Conservation (phyloP, 495 filamentous ascomycete genomes). For the Podospora tetraspora region DNA sequence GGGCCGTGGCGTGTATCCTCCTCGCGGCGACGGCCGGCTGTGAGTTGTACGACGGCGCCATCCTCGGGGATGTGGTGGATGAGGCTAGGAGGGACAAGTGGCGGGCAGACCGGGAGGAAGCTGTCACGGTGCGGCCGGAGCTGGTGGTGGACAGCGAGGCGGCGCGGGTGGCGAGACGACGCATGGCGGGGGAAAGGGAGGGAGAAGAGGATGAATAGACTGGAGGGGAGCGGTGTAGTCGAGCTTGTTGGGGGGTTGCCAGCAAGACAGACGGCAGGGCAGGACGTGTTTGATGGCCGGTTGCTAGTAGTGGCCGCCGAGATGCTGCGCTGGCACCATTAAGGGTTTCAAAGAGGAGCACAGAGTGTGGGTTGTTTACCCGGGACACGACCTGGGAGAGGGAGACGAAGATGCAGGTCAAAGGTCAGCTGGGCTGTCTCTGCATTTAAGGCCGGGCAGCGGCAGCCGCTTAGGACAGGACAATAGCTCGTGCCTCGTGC, state of each 20-base stretch:
- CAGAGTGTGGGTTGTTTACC: constrained; percentile 1
- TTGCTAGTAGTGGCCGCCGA: constrained; percentile 13
- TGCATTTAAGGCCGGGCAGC: not conserved
- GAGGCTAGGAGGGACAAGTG: constrained; percentile 14
- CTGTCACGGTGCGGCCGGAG: constrained; percentile 18
- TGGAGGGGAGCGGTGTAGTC: not conserved
- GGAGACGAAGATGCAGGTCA: not conserved
- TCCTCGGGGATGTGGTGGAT: constrained; percentile 29
- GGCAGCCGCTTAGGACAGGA: not conserved
- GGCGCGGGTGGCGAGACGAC: constrained; percentile 36
- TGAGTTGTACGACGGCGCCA: constrained; percentile 32
- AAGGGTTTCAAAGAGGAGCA: not conserved
- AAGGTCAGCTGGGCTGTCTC: not conserved
- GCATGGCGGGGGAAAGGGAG: constrained; percentile 27
- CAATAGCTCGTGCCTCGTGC: not conserved
- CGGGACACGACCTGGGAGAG: not conserved
- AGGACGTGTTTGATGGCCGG: constrained; percentile 2
- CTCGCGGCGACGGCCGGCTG: constrained; percentile 28
- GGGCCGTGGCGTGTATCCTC: constrained; percentile 57
- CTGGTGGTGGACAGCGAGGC: constrained; percentile 25
- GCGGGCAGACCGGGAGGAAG: constrained; percentile 17
- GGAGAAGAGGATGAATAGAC: not conserved
- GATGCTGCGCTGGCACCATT: constrained; percentile 5
- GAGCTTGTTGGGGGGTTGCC: not conserved
- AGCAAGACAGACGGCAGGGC: not conserved